Percentiles rank a stretch among this genome's conserved stretches.
Evolutionary conservation across 208 protist species (phyloP).

Genomic region (Leishmania gerbilli): DNA sequence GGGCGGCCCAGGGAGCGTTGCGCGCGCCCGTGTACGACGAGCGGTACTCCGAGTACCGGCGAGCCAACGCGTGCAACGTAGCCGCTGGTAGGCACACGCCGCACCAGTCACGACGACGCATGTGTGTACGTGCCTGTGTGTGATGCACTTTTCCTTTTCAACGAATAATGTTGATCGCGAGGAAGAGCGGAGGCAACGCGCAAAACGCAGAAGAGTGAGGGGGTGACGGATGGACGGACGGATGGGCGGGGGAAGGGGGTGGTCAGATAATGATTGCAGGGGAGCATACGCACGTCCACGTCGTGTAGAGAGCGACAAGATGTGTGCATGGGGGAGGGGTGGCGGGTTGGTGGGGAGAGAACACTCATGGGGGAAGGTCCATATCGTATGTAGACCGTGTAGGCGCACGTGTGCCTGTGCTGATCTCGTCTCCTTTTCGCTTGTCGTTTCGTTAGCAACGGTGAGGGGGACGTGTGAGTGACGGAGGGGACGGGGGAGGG

Average conservation of each 20-base stretch:
- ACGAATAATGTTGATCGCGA: background rate
- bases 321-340: background rate
- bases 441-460: background rate
- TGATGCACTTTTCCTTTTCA: background rate
- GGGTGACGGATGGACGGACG: background rate
- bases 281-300: background rate
- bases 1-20: slow-evolving; percentile 33
- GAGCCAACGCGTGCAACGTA: slow-evolving; percentile 5
- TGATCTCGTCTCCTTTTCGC: background rate
- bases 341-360: background rate
- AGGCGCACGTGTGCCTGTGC: background rate
- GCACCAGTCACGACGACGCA: background rate
- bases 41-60: slow-evolving; percentile 49
- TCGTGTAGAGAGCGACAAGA: background rate
- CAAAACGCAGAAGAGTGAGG: background rate
- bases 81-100: slow-evolving; percentile 1
- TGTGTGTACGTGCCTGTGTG: background rate
- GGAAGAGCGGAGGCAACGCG: background rate
- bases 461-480: background rate
- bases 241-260: background rate
- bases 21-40: slow-evolving; percentile 47
- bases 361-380: background rate
- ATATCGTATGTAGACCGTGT: background rate
- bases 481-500: background rate
- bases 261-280: background rate